These are phyloP conservation scores for Spizellomyces sp. DNA, from an alignment of 192 early-diverging fungal genomes.

Conservation along the genomic window DNA sequence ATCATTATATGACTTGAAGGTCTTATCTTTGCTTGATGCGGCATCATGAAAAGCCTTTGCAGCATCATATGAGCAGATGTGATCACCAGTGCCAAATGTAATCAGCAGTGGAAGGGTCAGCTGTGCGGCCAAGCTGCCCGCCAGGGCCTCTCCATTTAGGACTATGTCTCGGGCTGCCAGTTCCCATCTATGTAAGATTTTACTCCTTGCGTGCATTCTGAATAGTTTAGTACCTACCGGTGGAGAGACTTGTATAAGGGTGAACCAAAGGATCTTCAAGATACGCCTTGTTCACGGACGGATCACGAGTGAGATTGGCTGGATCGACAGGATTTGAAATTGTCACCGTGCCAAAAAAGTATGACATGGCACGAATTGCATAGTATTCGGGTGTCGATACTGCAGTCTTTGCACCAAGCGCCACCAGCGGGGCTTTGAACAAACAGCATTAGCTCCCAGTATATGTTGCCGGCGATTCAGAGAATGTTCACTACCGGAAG, in stretches of 20 bases:
- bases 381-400: conserved; percentile 27
- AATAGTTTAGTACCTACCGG: not conserved
- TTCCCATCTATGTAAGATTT: no score
- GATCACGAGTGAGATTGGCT: conserved; percentile 43
- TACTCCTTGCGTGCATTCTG: no score
- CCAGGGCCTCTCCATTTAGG: conserved; percentile 45
- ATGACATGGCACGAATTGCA: conserved; percentile 36
- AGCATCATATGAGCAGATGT: conserved; percentile 36
- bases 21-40: conserved; percentile 26
- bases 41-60: conserved; percentile 12
- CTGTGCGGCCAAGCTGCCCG: conserved; percentile 27
- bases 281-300: conserved; percentile 51
- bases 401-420: conserved; percentile 9
- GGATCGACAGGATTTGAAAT: conserved; percentile 48
- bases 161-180: conserved; percentile 45
- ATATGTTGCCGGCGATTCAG: no score
- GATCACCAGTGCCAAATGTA: conserved; percentile 54
- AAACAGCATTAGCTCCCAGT: not conserved
- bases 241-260: conserved; percentile 45
- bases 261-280: conserved; percentile 60
- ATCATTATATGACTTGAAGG: conserved; percentile 18
- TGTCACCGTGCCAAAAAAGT: conserved; percentile 46
- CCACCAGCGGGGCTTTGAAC: conserved; percentile 31
- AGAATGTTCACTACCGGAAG: conserved; percentile 47
- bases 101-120: conserved; percentile 56